Base-by-base conservation (phyloP, 768 basidiomycete genomes). In the Kwoniella sp. region DNA sequence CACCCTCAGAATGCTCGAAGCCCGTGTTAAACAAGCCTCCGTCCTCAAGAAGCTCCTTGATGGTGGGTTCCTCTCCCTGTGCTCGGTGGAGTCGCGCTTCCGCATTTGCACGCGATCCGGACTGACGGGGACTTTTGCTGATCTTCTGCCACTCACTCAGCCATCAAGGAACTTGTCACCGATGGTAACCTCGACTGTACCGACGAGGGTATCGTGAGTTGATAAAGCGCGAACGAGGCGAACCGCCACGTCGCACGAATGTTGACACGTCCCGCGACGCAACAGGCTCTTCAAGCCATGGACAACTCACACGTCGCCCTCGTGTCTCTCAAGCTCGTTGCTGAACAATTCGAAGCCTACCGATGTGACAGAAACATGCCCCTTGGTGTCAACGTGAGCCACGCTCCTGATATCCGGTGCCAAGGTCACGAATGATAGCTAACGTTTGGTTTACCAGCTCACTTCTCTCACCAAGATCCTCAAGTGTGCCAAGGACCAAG, bases 281-380 rank as follows among this genome's bases (percentile, higher is more conserved):
- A n/a, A 20, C 23, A 84, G 84, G 83, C 83, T 48, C 81, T 99
- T 4, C 93, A 98, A 78, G 95, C 93, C 3, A 99, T 98, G 93
- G 95, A 98, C 78, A 98, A 96, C 80, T 95, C 93, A 2, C 93
- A 98, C 76, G 93, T 99, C 67, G 95, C 93, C 0, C 87, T 98
- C 61, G 93, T 99, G 33, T 79, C 89, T 7, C 89, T 95, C 40
- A 81, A 86, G 56, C 81, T 99, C 26, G 77, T 85, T 33, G 81
- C 83, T 1, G 77, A 81, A 0, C 89, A 88, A 27, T 98, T 99
- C 80, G 63, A 73, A 40, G 78, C 80, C 46, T 99, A 86, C 76
- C 85, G 95, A 60, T 98, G 93, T 71, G 95, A 99, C 76, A 82
- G 91, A 5, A 88, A 92, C 28, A 88, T 98, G 81, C 74, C 74